These are phyloP conservation scores for Pleodorina starrii DNA, from an alignment of 139 green algal species.

Conservation along the genomic window DNA sequence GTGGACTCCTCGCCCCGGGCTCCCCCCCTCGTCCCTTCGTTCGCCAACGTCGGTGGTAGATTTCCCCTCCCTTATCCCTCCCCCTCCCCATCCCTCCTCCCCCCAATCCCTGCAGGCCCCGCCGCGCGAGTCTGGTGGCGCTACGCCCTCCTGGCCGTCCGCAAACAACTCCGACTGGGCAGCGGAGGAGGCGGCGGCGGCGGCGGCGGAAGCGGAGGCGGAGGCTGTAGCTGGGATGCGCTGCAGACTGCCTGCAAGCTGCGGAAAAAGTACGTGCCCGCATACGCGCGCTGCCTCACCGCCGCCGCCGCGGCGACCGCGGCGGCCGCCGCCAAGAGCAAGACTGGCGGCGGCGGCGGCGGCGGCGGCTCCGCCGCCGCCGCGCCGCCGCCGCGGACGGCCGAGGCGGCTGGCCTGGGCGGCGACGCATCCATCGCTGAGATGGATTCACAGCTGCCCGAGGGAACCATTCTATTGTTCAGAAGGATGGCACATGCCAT, in stretches of 20 bases:
- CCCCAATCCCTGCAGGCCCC: conserved; percentile 23
- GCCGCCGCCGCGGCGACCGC: not conserved
- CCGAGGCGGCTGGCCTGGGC: conserved; percentile 40
- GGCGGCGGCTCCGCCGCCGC: not conserved
- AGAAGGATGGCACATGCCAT: conserved; percentile 80
- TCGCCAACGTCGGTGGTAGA: too few species aligned
- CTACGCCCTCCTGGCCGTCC: conserved; percentile 78
- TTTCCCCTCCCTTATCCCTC: too few species aligned
- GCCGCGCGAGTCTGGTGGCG: conserved; percentile 83
- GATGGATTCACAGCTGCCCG: conserved; percentile 82
- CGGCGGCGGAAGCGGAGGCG: too few species aligned
- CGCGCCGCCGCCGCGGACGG: not conserved
- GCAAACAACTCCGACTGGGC: conserved; percentile 19
- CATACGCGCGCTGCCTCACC: conserved; percentile 74
- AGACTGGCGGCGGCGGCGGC: not conserved
- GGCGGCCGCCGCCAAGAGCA: not conserved
- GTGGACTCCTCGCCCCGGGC: too few species aligned
- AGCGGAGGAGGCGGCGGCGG: too few species aligned
- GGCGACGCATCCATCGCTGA: conserved; percentile 63
- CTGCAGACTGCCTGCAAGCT: conserved; percentile 47
- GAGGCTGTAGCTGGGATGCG: not conserved
- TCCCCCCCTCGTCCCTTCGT: too few species aligned
- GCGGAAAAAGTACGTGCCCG: conserved; percentile 79
- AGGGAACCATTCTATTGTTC: conserved; percentile 88
- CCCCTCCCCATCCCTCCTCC: not conserved